Base-by-base conservation (phyloP, 768 basidiomycete species). In the Russula emetica region DNA sequence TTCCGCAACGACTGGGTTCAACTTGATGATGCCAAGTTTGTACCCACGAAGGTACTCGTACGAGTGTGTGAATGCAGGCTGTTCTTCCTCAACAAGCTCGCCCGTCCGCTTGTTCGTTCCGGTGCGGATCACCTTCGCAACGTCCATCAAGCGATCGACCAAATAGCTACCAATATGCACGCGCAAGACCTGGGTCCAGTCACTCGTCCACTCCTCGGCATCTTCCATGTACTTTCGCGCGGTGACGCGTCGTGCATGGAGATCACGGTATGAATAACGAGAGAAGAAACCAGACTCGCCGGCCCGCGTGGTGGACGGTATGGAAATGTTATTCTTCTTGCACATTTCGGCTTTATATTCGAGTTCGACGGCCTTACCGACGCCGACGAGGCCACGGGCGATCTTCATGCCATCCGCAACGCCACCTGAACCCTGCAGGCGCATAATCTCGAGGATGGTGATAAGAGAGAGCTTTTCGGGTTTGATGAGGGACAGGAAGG, bases 1-100 rank as follows among this genome's bases (percentile, higher is more conserved):
- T 16, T 89, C 85, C 3, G 86, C 78, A 6, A 98, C 88, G 5
- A 80, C 84, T 0, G 88, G 85, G 73, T 98, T 96, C 63, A 96
- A 76, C 71, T 85, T 85, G 72, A 98, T 87, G 24, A 98, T 84
- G 32, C 96, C 96, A n/a, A 97, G 81, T 72, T 94, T 96, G 66
- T 86, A 86, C 1, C 96, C 94, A n/a, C 91, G 84, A n/a, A 87
- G 73, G 72, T 94, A 96, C 74, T 98, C 95, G 72, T 97, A 97
- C 2, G 85, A 81, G 71, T 97, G 94, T 59, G 85, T 86, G 76
- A 98, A 94, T 1, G 95, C 96, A 0, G 91, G 90, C 69, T 98
- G 95, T 22, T 78, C 77, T 73, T 97, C 94, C 34, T 70, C 92
- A 86, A 89, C 68, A 44, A 72, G 66, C 66, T 87, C 79, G 13